Evolutionary conservation across 495 filamentous ascomycete species (phyloP).

Genomic region (Clavariopsis aquatica): DNA sequence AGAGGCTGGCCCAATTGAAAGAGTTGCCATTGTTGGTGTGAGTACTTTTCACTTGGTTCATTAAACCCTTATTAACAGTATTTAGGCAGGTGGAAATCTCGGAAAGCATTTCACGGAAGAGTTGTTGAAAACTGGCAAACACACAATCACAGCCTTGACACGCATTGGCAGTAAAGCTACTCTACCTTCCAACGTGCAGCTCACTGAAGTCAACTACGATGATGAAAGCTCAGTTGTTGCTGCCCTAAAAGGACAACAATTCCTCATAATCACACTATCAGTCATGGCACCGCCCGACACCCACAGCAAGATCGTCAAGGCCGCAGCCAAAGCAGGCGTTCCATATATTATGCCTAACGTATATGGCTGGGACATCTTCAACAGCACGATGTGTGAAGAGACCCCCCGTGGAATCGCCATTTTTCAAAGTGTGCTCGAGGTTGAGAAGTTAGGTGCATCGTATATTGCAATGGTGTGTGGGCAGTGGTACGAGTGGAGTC

Average conservation of each 20-base stretch:
- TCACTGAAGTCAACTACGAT: constrained; percentile 23
- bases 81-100: constrained; percentile 24
- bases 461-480: constrained; percentile 39
- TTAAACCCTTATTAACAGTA: background rate
- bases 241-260: constrained; percentile 30
- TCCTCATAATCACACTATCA: constrained; percentile 51
- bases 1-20: background rate
- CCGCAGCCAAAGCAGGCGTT: constrained; percentile 59
- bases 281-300: constrained; percentile 43
- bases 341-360: constrained; percentile 60
- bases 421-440: constrained; percentile 24
- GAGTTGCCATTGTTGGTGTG: constrained; percentile 8
- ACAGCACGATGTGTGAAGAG: constrained; percentile 46
- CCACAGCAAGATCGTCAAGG: constrained; percentile 53
- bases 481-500: constrained; percentile 59
- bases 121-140: constrained; percentile 28
- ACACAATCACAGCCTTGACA: constrained; percentile 28
- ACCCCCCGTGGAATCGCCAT: constrained; percentile 11
- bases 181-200: constrained; percentile 17
- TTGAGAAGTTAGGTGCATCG: constrained; percentile 47
- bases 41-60: background rate
- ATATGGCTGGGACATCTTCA: constrained; percentile 49
- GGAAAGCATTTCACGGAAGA: constrained; percentile 17
- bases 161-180: constrained; percentile 17
- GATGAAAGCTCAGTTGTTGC: background rate